Evolutionary conservation across 257 asterid genomes (phyloP), one percentile per base, ranked within the genome.

Genomic region (Solanum ahanhuiri): DNA sequence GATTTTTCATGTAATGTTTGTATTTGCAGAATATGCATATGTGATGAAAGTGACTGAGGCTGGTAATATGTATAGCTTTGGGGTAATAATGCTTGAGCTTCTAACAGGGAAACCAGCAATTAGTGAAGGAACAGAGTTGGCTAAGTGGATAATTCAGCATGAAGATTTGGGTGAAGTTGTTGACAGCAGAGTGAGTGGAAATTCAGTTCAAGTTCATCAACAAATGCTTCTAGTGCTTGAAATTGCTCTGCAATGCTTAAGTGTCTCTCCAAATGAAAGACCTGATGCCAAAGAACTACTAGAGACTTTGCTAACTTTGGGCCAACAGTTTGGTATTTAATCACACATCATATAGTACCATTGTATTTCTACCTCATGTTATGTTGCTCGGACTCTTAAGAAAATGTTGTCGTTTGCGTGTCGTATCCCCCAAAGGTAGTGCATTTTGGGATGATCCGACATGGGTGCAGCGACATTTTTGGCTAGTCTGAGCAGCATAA

Each of bases 21-120:
- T n/a, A 31, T 48, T 35, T 23, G 73, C 87, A 85, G 87, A 85
- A 34, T 85, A 85, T 75, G 76, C 76, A n/a, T 83, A 83, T 66
- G 48, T 66, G 58, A 83, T 83, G 84, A 35, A 60, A 63, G 76
- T 85, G 30, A 85, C 75, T 12, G 67, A 37, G 31, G 81, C 87
- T 8, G 84, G 87, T 81, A 85, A 85, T 54, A 85, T 75, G n/a
- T 85, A 72, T 5, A 85, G 84, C 63, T 85, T 73, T 41, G 87
- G 84, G 17, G 71, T 58, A 20, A 85, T 85, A 25, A 43, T 85
- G 76, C 84, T 85, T 5, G 87, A 75, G 76, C 67, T 85, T 4
- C 34, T 85, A 17, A 75, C 87, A 1, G 84, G 64, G 23, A 75
- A 85, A 51, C 87, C 45, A 51, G 87, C 76, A 18, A 41, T 85